These are phyloP conservation scores for Cydonia oblonga DNA, from an alignment of 331 rosid genomes.

Conservation along the genomic window DNA sequence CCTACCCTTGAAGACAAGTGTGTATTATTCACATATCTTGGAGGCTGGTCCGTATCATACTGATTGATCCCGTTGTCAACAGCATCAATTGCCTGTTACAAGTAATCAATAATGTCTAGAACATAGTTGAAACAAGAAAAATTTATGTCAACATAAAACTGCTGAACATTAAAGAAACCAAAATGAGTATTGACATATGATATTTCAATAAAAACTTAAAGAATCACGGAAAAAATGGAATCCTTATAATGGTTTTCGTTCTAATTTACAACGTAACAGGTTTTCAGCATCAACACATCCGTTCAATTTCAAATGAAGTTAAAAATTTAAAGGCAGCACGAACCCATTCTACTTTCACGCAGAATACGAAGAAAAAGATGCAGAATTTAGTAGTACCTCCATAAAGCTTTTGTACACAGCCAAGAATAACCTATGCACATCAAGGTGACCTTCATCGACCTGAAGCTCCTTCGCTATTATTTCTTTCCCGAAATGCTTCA, in stretches of 20 bases:
- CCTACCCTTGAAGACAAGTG: conserved; percentile 89
- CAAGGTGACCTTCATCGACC: conserved; percentile 59
- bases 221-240: background rate
- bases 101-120: no score
- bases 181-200: no score
- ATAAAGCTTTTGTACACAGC: conserved; percentile 88
- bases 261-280: background rate
- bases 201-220: no score
- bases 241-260: background rate
- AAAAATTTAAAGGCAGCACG: background rate
- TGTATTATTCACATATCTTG: conserved; percentile 78
- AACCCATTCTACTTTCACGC: background rate
- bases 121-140: no score
- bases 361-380: background rate
- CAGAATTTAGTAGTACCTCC: conserved; percentile 48
- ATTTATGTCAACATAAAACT: no score
- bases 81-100: conserved; percentile 81
- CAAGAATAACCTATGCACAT: conserved; percentile 64
- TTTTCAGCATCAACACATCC: background rate
- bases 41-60: conserved; percentile 73
- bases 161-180: no score
- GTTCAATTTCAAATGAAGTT: background rate
- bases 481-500: conserved; percentile 83
- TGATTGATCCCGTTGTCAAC: conserved; percentile 78
- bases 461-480: conserved; percentile 82